These are phyloP conservation scores for Trichoderma sp. DNA, from an alignment of 2,329 filamentous ascomycete genomes.

Conservation along the genomic window DNA sequence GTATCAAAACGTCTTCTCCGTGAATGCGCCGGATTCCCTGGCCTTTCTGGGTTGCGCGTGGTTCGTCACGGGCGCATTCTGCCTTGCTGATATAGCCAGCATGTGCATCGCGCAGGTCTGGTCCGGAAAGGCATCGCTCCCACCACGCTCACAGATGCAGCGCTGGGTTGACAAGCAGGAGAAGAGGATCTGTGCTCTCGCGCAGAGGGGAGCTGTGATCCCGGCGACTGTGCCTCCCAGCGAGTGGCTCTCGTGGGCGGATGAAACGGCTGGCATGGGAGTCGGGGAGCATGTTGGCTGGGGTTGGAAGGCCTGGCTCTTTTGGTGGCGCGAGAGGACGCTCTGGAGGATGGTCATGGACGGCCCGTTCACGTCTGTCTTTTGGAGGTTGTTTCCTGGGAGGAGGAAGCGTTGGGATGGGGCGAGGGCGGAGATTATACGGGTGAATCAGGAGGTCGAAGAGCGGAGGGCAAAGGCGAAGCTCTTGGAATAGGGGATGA, in stretches of 20 bases:
- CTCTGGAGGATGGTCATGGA: slow-evolving; percentile 43
- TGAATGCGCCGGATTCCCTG: slow-evolving; percentile 46
- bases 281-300: slow-evolving; percentile 45
- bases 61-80: slow-evolving; percentile 35
- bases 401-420: slow-evolving; percentile 33
- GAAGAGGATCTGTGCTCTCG: slow-evolving; percentile 30
- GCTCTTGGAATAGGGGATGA: neutral
- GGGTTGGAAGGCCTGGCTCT: slow-evolving; percentile 44
- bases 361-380: slow-evolving; percentile 31
- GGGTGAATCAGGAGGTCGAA: neutral
- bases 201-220: slow-evolving; percentile 33
- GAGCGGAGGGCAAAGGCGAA: neutral
- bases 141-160: slow-evolving; percentile 41
- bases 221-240: slow-evolving; percentile 33
- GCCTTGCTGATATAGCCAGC: slow-evolving; percentile 34
- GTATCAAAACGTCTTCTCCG: slow-evolving; percentile 50
- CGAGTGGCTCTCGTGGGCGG: slow-evolving; percentile 35
- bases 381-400: slow-evolving; percentile 33
- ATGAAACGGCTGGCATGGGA: slow-evolving; percentile 45
- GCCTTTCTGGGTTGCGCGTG: slow-evolving; percentile 40
- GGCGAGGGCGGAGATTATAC: slow-evolving; percentile 28
- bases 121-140: slow-evolving; percentile 37
- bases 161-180: slow-evolving; percentile 33
- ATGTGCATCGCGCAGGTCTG: slow-evolving; percentile 42
- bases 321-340: slow-evolving; percentile 45